Base-by-base conservation (phyloP, 1,284 basidiomycete genomes). In the Termitomyces sp. region DNA sequence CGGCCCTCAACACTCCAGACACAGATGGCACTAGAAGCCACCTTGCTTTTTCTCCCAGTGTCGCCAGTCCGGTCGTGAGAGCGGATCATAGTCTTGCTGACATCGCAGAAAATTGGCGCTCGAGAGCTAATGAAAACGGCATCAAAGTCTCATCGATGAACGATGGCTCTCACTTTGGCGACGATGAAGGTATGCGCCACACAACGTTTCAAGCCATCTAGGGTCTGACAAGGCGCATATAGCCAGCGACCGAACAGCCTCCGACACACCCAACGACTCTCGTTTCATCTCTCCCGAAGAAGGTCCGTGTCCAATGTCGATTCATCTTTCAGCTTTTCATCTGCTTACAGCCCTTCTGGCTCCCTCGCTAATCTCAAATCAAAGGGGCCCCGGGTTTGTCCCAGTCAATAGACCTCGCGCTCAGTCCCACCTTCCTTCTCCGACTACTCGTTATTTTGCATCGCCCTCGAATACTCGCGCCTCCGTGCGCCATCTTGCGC, bases 61-160 rank as follows among this genome's bases (percentile, higher is more conserved):
- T 70, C 33, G 58, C 66, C 28, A 67, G 65, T 48, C 54, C 61
- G 46, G 56, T 64, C 41, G 56, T 65, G 30, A 65, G 64, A 24
- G 60, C 58, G 58, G 73, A 78, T 62, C 73, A 72, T 58, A 77
- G 72, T 61, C 72, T 82, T 28, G 79, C 81, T n/a, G 81, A 86
- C 67, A 75, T 82, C 48, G 77, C 83, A 9, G 77, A 79, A 28
- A 88, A 82, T 65, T 90, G 88, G 88, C 79, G 87, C 53, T 81
- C 79, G 34, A 77, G 86, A 46, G 84, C 87, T 34, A 83, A 74
- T 54, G 82, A 86, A 64, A 84, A 87, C 61, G 86, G 84, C 33
- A 88, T 88, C 60, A 83, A 79, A 65, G 83, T 87, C 53, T 71
- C 78, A 40, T 71, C 73, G 28, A 62, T 62, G 43, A 48, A 54